These are phyloP conservation scores for Hypholoma sublateritium DNA, from an alignment of 768 basidiomycete genomes.

Conservation along the genomic window DNA sequence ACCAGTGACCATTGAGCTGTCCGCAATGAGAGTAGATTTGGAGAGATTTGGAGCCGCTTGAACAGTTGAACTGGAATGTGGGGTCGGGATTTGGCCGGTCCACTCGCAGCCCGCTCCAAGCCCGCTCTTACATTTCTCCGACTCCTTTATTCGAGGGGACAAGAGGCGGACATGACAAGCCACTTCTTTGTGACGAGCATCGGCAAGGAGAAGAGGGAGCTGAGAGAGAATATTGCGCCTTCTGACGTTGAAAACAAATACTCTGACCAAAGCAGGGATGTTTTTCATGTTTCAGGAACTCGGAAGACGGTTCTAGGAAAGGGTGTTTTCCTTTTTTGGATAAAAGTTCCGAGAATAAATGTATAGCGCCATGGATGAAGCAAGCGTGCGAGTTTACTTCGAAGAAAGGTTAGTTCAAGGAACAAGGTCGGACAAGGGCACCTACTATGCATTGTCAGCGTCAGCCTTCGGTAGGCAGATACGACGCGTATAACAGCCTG, in stretches of 20 bases:
- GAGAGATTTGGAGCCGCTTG: too few relatives aligned
- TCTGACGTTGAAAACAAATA: not conserved
- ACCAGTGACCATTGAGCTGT: too few relatives aligned
- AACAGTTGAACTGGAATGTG: too few relatives aligned
- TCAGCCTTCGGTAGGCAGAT: not conserved
- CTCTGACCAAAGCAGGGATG: not conserved
- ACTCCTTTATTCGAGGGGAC: too few relatives aligned
- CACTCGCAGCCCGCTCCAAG: too few relatives aligned
- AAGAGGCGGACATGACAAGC: too few relatives aligned
- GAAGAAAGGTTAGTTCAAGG: slow-evolving; percentile 2
- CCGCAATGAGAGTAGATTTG: too few relatives aligned
- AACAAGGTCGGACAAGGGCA: slow-evolving; percentile 4
- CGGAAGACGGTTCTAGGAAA: slow-evolving; percentile 2
- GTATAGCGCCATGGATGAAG: slow-evolving; percentile 7
- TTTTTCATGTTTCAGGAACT: slow-evolving; percentile 5
- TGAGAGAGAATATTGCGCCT: not conserved
- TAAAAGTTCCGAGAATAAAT: not conserved
- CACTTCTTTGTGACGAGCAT: not conserved
- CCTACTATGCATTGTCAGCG: not conserved
- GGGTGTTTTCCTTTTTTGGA: not conserved
- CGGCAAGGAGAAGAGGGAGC: not conserved
- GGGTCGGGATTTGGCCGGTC: too few relatives aligned
- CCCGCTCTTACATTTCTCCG: too few relatives aligned
- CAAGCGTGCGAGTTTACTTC: not conserved
- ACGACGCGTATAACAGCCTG: not conserved